These are phyloP conservation scores for Hymenoscyphus albidus DNA, from an alignment of 2,329 filamentous ascomycete species.

Conservation along the genomic window DNA sequence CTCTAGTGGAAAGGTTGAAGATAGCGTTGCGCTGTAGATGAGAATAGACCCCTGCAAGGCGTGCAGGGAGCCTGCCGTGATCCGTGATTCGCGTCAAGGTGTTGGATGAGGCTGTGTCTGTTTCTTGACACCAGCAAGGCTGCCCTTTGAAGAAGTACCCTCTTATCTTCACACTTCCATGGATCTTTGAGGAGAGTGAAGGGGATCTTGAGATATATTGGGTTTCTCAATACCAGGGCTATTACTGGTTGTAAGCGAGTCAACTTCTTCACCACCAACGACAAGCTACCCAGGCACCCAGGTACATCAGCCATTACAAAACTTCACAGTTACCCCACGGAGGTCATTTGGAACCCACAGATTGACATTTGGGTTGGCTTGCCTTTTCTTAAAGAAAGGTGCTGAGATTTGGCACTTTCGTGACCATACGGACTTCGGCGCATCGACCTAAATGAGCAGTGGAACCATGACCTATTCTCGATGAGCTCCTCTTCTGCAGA, in stretches of 20 bases:
- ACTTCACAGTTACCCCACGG: neutral
- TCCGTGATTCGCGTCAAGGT: constrained; percentile 11
- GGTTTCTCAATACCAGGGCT: constrained; percentile 17
- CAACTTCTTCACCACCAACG: constrained; percentile 11
- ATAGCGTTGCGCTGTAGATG: neutral
- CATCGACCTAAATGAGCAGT: constrained; percentile 24
- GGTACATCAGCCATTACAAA: neutral
- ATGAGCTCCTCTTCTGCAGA: constrained; percentile 68
- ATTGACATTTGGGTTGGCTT: neutral
- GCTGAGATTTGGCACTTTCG: constrained; percentile 20
- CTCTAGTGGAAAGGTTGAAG: neutral
- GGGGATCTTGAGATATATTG: neutral
- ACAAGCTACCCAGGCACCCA: neutral
- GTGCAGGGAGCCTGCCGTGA: constrained; percentile 2
- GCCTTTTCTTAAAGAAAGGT: constrained; percentile 15
- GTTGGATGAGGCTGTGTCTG: constrained; percentile 13
- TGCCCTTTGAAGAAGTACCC: neutral
- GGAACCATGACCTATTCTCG: constrained; percentile 42
- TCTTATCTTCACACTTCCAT: neutral
- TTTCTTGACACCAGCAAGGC: constrained; percentile 16
- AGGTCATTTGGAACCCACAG: neutral
- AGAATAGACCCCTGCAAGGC: constrained; percentile 13
- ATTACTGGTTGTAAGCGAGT: constrained; percentile 13
- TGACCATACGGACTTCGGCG: constrained; percentile 29
- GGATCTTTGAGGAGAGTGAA: neutral